Conservation (phyloP, 352 stramenopile genomes). For the Thraustochytrium sp. region DNA sequence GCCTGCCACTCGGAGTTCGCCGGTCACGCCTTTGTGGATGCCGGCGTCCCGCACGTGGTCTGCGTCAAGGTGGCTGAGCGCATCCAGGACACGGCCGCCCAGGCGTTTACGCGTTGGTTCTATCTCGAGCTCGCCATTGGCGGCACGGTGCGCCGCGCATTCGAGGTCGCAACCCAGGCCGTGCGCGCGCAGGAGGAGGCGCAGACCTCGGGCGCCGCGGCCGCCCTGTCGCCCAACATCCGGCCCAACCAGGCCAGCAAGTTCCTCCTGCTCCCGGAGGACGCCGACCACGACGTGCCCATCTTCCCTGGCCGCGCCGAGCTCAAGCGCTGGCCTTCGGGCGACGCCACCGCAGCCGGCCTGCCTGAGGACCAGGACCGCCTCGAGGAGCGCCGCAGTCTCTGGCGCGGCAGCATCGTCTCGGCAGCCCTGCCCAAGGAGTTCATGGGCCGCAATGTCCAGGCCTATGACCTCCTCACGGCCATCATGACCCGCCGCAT, state of each 20-base stretch:
- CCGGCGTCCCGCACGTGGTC: conserved; percentile 66
- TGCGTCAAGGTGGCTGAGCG: conserved; percentile 63
- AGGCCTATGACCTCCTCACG: not conserved
- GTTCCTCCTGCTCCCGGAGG: conserved; percentile 38
- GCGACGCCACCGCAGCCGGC: not conserved
- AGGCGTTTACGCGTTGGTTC: conserved; percentile 67
- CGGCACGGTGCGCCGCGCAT: conserved; percentile 62
- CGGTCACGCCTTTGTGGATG: conserved; percentile 63
- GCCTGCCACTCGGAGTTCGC: conserved; percentile 63
- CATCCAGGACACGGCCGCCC: conserved; percentile 62
- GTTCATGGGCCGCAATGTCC: conserved; percentile 1
- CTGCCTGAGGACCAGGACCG: not conserved
- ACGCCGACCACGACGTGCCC: conserved; percentile 20
- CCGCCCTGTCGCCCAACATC: not conserved
- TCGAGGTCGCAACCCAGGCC: conserved; percentile 63
- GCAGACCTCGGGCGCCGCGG: not conserved
- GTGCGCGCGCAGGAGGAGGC: conserved; percentile 46
- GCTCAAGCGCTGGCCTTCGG: not conserved
- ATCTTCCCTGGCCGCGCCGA: not conserved
- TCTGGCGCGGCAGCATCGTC: conserved; percentile 16
- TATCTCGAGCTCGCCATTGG: conserved; percentile 65
- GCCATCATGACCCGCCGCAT: not conserved
- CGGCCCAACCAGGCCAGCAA: conserved; percentile 1
- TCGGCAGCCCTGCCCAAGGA: not conserved
- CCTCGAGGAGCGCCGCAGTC: not conserved